Evolutionary conservation across 345 rosid species (phyloP).

Genomic region (Ceriops tagal): DNA sequence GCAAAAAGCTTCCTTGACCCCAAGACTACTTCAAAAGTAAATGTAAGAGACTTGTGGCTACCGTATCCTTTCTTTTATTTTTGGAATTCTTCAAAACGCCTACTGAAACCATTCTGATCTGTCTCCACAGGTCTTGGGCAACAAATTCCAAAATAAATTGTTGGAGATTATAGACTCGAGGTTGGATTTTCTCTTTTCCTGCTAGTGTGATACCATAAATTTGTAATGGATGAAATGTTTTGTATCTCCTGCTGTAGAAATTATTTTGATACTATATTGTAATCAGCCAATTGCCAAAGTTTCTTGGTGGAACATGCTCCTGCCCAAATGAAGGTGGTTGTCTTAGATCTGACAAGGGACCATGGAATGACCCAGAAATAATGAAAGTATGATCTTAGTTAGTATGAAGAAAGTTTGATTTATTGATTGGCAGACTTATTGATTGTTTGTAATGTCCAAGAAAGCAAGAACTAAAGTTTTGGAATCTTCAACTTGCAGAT

Average conservation of each 20-base stretch:
- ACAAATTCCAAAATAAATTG: conserved; percentile 61
- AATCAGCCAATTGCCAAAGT: background rate
- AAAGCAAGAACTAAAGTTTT: conserved; percentile 29
- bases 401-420: conserved; percentile 1
- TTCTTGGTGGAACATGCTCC: conserved; percentile 77
- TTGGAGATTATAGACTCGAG: conserved; percentile 76
- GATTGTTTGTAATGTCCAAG: conserved; percentile 9
- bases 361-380: conserved; percentile 83
- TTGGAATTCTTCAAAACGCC: conserved; percentile 17
- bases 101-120: conserved; percentile 23
- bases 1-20: conserved; percentile 89
- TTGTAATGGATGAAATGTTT: background rate
- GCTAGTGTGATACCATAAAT: background rate
- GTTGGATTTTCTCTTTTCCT: conserved; percentile 35
- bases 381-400: conserved; percentile 57
- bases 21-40: conserved; percentile 78
- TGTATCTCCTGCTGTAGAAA: background rate
- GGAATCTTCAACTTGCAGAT: conserved; percentile 43
- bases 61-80: background rate
- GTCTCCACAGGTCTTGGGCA: conserved; percentile 68
- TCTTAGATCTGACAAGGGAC: conserved; percentile 75
- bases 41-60: conserved; percentile 39
- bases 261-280: background rate
- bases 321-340: conserved; percentile 85
- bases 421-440: background rate